phyloP scores from a whole-genome alignment of 2,329 filamentous ascomycete species.

The Neofusicoccum cordaticola region DNA sequence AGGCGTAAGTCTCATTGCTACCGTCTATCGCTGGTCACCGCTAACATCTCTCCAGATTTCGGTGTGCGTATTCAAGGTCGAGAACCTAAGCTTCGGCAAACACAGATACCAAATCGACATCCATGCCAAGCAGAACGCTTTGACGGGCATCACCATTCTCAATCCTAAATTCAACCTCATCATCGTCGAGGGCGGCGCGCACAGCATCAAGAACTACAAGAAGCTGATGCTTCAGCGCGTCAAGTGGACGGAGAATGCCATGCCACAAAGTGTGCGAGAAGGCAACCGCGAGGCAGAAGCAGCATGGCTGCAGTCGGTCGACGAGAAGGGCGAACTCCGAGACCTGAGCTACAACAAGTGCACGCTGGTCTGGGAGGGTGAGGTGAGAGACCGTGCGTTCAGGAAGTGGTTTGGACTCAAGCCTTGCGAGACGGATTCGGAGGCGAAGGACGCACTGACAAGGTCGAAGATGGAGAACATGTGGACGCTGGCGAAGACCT shows the following conservation, averaged over 20 bases:
- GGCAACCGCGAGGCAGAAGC: slow-evolving; percentile 62
- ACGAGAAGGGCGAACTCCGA: slow-evolving; percentile 73
- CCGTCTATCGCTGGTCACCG: too few species aligned
- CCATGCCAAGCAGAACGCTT: slow-evolving; percentile 83
- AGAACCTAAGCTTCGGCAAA: slow-evolving; percentile 84
- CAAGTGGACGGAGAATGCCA: slow-evolving; percentile 88
- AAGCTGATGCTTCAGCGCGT: slow-evolving; percentile 93
- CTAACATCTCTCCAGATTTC: not conserved
- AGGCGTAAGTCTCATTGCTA: slow-evolving; percentile 59
- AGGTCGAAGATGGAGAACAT: slow-evolving; percentile 92
- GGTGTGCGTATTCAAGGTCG: slow-evolving; percentile 84
- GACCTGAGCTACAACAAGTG: slow-evolving; percentile 82
- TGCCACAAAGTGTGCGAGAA: slow-evolving; percentile 58
- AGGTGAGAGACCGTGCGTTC: slow-evolving; percentile 76
- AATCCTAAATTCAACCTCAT: slow-evolving; percentile 86
- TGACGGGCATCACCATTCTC: slow-evolving; percentile 89
- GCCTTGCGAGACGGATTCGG: slow-evolving; percentile 88
- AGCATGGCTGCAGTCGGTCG: slow-evolving; percentile 74
- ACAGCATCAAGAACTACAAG: slow-evolving; percentile 80
- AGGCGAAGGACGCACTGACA: slow-evolving; percentile 76
- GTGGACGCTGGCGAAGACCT: slow-evolving; percentile 81
- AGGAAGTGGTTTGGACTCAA: slow-evolving; percentile 79
- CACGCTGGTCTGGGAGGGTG: slow-evolving; percentile 83
- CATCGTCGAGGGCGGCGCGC: slow-evolving; percentile 84
- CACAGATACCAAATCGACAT: slow-evolving; percentile 90